Evolutionary conservation across 2,329 filamentous ascomycete species (phyloP), one percentile per base, ranked within the genome.

Genomic region (Trichoderma gracile): DNA sequence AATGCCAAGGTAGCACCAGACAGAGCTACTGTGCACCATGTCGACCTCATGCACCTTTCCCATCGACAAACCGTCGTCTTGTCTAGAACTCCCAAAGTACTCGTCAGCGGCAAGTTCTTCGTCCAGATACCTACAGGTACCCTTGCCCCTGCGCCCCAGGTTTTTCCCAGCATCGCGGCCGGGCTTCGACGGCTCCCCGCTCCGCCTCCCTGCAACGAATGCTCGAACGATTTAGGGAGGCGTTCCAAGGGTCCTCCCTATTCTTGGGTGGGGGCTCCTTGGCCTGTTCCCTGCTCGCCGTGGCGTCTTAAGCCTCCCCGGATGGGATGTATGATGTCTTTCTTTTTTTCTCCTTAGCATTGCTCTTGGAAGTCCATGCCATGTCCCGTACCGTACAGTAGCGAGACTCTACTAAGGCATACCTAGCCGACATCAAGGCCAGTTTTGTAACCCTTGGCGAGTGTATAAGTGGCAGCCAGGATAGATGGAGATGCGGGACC

Each of bases 251-350:
- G 57, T 50, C 46, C 30, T 50, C 46, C 42, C 46, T 42, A 30
- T 45, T 52, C 5, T 19, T 19, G 17, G n/a, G 57, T 60, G 57
- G 57, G 60, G 60, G 46, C 23, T 49, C 52, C 30, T 49, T 49
- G 53, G 52, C 52, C 60, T 63, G 60, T 63, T 63, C 60, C 60
- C 60, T 63, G 60, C 60, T 63, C 33, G 42, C 33, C 25, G 57
- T 60, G 57, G 57, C 57, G 57, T 60, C n/a, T 30, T 27, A 45
- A 43, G 46, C 47, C 57, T 27, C 27, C 30, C 30, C 30, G 30
- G 30, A 12, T 23, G 42, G 47, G 57, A 60, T 52, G 46, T 30
- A 60, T 52, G 46, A 47, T 60, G 40, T 46, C 54, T 57, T 30
- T 54, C 50, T 38, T 10, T 54, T 33, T 52, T 27, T 50, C 33